Conservation (phyloP, 2,329 filamentous ascomycete genomes). For the Exophiala alcalophila region DNA sequence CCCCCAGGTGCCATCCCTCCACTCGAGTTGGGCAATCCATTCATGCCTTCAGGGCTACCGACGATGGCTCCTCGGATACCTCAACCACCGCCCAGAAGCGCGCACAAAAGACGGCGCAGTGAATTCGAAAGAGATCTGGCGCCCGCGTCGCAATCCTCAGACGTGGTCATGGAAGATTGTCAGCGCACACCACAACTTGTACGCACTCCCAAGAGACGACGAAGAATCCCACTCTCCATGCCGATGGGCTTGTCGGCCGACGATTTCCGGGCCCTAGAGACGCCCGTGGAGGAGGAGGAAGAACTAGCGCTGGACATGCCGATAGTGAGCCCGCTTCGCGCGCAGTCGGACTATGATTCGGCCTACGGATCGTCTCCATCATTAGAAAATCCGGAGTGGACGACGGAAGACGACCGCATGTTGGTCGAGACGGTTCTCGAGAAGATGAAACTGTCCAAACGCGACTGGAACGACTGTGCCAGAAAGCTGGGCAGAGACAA, state of each 20-base stretch:
- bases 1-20: slow-evolving; percentile 34
- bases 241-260: slow-evolving; percentile 43
- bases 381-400: slow-evolving; percentile 34
- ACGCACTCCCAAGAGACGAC: slow-evolving; percentile 45
- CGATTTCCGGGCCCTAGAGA: slow-evolving; percentile 44
- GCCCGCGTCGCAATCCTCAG: slow-evolving; percentile 25
- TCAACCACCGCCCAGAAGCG: slow-evolving; percentile 34
- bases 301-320: slow-evolving; percentile 16
- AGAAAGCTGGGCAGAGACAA: slow-evolving; percentile 41
- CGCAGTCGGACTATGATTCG: slow-evolving; percentile 18
- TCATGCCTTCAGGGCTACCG: slow-evolving; percentile 11
- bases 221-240: slow-evolving; percentile 43
- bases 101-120: slow-evolving; percentile 42
- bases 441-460: slow-evolving; percentile 43
- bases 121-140: slow-evolving; percentile 31
- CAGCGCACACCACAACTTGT: slow-evolving; percentile 18
- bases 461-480: slow-evolving; percentile 48
- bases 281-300: slow-evolving; percentile 28
- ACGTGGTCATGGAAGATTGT: slow-evolving; percentile 22
- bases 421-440: slow-evolving; percentile 45
- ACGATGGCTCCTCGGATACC: slow-evolving; percentile 19
- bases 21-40: slow-evolving; percentile 32
- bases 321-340: slow-evolving; percentile 16
- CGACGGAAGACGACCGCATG: slow-evolving; percentile 41
- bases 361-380: slow-evolving; percentile 21